Percentiles rank a stretch among this genome's conserved stretches.
Conservation (phyloP, 2,329 filamentous ascomycete species). For the Microdochium trichocladiopsis region DNA sequence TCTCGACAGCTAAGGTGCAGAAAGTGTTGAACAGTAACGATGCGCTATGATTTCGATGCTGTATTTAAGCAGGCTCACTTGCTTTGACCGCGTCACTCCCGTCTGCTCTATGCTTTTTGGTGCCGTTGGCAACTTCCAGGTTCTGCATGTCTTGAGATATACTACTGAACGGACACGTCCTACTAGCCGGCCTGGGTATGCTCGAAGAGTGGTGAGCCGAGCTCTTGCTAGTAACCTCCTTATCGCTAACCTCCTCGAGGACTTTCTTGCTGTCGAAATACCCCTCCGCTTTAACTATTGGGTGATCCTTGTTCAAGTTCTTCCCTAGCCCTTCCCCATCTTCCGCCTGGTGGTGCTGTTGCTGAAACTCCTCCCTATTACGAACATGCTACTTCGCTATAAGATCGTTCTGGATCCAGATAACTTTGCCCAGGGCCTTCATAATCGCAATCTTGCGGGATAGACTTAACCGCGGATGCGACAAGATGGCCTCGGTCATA, state of each 20-base stretch:
- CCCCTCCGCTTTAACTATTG: constrained; percentile 53
- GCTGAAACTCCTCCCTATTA: constrained; percentile 53
- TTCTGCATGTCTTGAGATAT: constrained; percentile 9
- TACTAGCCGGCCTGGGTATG: constrained; percentile 5
- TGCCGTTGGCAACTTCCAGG: constrained; percentile 5
- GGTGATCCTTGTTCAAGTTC: too few species aligned
- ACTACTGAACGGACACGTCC: constrained; percentile 17
- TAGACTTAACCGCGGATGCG: constrained; percentile 59
- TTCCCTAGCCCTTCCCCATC: constrained; percentile 40
- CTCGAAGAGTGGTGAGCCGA: constrained; percentile 1
- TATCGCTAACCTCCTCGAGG: constrained; percentile 32
- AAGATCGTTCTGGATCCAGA: constrained; percentile 84
- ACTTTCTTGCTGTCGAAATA: constrained; percentile 58
- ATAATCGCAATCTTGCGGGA: constrained; percentile 65
- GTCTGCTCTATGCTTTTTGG: too few species aligned
- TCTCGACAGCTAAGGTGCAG: too few species aligned
- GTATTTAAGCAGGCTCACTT: too few species aligned
- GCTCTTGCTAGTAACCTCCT: background rate
- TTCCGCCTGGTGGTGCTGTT: constrained; percentile 28
- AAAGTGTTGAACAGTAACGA: too few species aligned
- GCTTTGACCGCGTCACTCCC: too few species aligned
- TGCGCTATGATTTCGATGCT: too few species aligned
- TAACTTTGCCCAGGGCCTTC: constrained; percentile 71
- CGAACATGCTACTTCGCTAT: constrained; percentile 77
- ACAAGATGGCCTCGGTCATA: constrained; percentile 68